phyloP scores from a whole-genome alignment of 192 early-diverging fungal species.

The Linnemannia elongata region DNA sequence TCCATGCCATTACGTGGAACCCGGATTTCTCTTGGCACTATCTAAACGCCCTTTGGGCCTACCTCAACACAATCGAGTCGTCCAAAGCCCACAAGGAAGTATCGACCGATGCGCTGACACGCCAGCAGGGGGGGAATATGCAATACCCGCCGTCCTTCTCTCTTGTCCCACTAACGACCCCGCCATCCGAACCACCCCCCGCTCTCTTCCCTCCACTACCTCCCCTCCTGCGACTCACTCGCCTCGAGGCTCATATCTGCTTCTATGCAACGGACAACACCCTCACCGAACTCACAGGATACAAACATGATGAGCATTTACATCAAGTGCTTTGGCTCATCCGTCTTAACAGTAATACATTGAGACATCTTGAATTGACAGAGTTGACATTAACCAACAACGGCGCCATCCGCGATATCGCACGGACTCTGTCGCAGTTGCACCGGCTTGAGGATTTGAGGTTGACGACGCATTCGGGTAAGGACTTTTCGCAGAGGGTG shows the following conservation, averaged over 20 bases:
- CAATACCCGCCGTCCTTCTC: background rate
- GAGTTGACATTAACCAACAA: background rate
- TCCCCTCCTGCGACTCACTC: background rate
- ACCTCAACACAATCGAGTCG: background rate
- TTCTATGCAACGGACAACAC: too few relatives aligned
- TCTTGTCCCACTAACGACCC: background rate
- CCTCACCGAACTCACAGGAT: background rate
- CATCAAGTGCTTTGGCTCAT: background rate
- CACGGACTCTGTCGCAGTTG: background rate
- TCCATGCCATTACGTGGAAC: background rate
- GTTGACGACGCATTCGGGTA: background rate
- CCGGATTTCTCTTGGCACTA: background rate
- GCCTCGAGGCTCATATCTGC: background rate
- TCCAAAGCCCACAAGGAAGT: background rate
- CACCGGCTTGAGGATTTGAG: background rate
- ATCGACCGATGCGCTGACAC: background rate
- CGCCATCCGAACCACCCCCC: too few relatives aligned
- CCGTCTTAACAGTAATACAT: background rate
- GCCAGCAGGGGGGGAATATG: background rate
- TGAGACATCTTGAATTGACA: background rate
- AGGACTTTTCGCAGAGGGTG: background rate
- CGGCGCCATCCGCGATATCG: background rate
- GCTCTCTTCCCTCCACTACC: background rate
- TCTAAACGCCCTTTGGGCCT: background rate
- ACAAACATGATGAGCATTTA: background rate